phyloP scores from a whole-genome alignment of 768 basidiomycete genomes.

The Lepiota venenata region DNA sequence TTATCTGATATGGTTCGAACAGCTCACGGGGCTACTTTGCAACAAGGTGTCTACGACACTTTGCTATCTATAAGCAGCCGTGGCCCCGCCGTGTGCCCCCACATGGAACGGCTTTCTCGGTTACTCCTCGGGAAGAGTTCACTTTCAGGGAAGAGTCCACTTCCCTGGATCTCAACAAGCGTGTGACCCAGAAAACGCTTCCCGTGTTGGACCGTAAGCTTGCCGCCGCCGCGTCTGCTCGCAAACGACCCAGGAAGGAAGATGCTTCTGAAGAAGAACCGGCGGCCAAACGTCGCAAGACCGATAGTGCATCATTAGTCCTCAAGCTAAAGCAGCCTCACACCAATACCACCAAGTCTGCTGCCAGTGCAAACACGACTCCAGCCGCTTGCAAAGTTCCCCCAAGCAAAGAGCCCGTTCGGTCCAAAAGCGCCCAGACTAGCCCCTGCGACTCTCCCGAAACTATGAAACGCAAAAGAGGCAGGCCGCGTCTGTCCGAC shows the following conservation, averaged over 20 bases:
- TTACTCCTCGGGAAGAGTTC: constrained; percentile 50
- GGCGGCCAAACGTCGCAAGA: constrained; percentile 43
- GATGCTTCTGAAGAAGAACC: constrained; percentile 27
- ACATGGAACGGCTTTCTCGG: constrained; percentile 39
- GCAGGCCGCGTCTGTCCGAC: constrained; percentile 34
- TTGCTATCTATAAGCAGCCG: constrained; percentile 65
- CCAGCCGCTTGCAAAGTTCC: constrained; percentile 1
- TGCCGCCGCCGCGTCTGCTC: constrained; percentile 31
- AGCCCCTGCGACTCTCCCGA: constrained; percentile 5
- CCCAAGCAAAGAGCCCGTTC: not conserved
- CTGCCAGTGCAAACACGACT: constrained; percentile 12
- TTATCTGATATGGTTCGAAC: not conserved
- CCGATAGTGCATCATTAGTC: constrained; percentile 24
- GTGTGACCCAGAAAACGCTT: constrained; percentile 48
- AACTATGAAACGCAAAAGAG: constrained; percentile 36
- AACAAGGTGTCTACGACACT: constrained; percentile 75
- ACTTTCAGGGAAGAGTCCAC: constrained; percentile 49
- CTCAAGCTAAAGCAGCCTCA: constrained; percentile 26
- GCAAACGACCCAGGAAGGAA: constrained; percentile 27
- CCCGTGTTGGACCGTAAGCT: constrained; percentile 55
- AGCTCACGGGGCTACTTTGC: not conserved
- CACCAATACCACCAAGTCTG: constrained; percentile 12
- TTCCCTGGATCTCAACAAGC: constrained; percentile 43
- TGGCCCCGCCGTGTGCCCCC: constrained; percentile 68
- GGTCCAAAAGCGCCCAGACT: constrained; percentile 7